phyloP scores from a whole-genome alignment of 768 basidiomycete genomes.

The Pholiota microspora region DNA sequence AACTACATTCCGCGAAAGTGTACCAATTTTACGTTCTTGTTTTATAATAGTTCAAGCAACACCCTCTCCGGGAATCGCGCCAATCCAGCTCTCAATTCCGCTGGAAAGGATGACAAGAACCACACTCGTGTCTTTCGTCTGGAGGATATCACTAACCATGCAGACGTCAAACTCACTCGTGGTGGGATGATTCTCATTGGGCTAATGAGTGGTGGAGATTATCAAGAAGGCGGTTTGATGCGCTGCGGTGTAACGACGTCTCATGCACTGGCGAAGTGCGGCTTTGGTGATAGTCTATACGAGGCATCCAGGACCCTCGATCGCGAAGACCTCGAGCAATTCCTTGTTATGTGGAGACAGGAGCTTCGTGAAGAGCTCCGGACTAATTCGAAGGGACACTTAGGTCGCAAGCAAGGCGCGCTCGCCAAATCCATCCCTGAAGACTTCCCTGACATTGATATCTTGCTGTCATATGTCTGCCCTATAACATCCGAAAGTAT shows the following conservation, averaged over 20 bases:
- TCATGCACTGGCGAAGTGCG: constrained; percentile 76
- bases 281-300: constrained; percentile 71
- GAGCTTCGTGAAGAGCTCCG: constrained; percentile 61
- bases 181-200: constrained; percentile 83
- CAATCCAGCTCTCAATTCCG: constrained; percentile 60
- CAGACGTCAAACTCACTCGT: constrained; percentile 48
- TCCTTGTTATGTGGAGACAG: constrained; percentile 63
- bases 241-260: constrained; percentile 73
- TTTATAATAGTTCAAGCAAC: constrained; percentile 53
- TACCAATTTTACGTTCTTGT: neutral
- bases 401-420: constrained; percentile 62
- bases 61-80: constrained; percentile 71
- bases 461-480: constrained; percentile 74
- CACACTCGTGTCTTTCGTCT: constrained; percentile 50
- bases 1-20: neutral
- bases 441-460: constrained; percentile 69
- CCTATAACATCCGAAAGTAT: constrained; percentile 74
- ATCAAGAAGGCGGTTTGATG: constrained; percentile 66
- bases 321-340: constrained; percentile 43
- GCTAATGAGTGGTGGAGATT: constrained; percentile 88
- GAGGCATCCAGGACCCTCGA: constrained; percentile 52
- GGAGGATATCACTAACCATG: constrained; percentile 37
- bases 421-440: constrained; percentile 64
- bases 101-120: constrained; percentile 74
- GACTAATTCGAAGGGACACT: constrained; percentile 62